Evolutionary conservation across 2,329 filamentous ascomycete genomes (phyloP), one percentile per base, ranked within the genome.

Genomic region (Ophiostoma australiae): DNA sequence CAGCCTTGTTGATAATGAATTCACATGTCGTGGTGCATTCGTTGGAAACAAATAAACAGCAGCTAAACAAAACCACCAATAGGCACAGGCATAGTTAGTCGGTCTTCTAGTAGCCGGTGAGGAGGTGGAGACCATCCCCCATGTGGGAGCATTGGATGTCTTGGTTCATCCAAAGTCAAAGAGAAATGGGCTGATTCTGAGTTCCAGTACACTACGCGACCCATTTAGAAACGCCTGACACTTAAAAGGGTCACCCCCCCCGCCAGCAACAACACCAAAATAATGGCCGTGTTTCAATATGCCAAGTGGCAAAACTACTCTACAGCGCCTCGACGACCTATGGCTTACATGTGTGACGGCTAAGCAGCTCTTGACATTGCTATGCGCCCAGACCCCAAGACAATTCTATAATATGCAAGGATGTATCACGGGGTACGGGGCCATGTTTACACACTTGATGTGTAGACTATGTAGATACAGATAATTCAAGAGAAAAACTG

Each of bases 161-260:
- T 66, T 66, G 20, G 63, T 37, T 66, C 63, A 66, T 66, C 63
- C 33, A n/a, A 37, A 66, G 63, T 65, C 55, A 11, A 63, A 63
- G 10, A 63, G 61, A 65, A 65, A 66, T 37, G 63, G 35, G 17
- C 61, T 65, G 31, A 65, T 65, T 65, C 31, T 65, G 61, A 37
- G 13, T 65, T 65, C 61, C 61, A 37, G 63, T 66, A 39, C 61
- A 37, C 61, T 65, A 37, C 61, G 61, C 61, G 63, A 37, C 63
- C 63, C 23, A 66, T 66, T 66, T 66, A 39, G 63, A 66, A 66
- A 66, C 63, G 63, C n/a, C n/a, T 66, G 63, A 37, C 63, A 66
- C 31, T 66, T 8, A 58, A 10, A 33, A 33, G 58, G 27, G 27
- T 63, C 17, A n/a, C 55, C 27, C 55, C 55, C 4, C 13, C 10